Conservation (phyloP, 1,284 basidiomycete species). For the Cutaneotrichosporon mucoides region DNA sequence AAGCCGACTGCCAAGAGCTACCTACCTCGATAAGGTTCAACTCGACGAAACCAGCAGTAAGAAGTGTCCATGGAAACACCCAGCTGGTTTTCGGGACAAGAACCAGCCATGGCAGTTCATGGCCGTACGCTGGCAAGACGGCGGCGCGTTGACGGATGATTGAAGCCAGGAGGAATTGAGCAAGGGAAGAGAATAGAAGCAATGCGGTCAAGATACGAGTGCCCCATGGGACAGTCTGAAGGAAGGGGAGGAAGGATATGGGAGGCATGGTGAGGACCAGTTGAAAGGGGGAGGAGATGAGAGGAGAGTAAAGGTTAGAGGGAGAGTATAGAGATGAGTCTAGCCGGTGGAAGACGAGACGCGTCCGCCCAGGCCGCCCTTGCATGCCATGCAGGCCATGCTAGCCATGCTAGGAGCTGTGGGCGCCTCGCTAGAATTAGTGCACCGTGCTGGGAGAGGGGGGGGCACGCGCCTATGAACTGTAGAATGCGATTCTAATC, state of each 20-base stretch:
- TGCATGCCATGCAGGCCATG: too few species aligned
- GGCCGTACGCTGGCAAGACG: slow-evolving; percentile 14
- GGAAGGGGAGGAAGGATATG: slow-evolving; percentile 46
- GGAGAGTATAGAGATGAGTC: too few species aligned
- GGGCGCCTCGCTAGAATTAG: too few species aligned
- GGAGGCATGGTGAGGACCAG: slow-evolving; percentile 35
- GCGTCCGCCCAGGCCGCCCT: too few species aligned
- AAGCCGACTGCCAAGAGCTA: too few species aligned
- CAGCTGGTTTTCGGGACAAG: slow-evolving; percentile 77
- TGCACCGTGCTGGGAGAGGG: too few species aligned
- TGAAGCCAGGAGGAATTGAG: slow-evolving; percentile 56
- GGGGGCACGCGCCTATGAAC: too few species aligned
- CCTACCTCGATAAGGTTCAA: slow-evolving; percentile 72
- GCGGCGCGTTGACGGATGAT: slow-evolving; percentile 7
- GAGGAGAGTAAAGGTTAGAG: too few species aligned
- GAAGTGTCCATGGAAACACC: slow-evolving; percentile 88
- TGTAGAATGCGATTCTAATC: too few species aligned
- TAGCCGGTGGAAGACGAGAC: too few species aligned
- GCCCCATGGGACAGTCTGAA: slow-evolving; percentile 52
- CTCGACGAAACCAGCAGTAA: slow-evolving; percentile 84
- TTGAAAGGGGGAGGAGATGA: too few species aligned
- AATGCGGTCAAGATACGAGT: slow-evolving; percentile 71
- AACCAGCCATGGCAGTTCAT: slow-evolving; percentile 68
- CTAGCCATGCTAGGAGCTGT: too few species aligned
- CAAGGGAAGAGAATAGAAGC: slow-evolving; percentile 61